These are phyloP conservation scores for Backusella sp. DNA, from an alignment of 192 early-diverging fungal species.

Conservation along the genomic window DNA sequence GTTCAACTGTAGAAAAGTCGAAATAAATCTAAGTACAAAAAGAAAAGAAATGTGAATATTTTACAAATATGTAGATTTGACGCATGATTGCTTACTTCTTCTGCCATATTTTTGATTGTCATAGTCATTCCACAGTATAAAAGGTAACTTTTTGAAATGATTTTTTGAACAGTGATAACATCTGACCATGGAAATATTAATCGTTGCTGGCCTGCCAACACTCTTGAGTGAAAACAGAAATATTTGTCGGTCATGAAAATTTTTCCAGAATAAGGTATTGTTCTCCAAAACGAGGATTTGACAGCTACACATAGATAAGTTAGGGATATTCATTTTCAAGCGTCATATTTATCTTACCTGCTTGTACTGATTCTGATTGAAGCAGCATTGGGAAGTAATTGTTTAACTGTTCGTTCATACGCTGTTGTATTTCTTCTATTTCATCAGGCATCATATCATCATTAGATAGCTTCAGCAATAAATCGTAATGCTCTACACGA, in stretches of 20 bases:
- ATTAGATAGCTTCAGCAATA: neutral
- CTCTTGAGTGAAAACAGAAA: slow-evolving; percentile 58
- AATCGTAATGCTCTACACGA: neutral
- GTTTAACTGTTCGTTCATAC: slow-evolving; percentile 38
- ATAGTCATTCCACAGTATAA: slow-evolving; percentile 46
- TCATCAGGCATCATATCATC: neutral
- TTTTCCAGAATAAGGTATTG: slow-evolving; percentile 54
- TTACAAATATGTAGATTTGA: no score
- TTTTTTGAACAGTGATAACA: slow-evolving; percentile 38
- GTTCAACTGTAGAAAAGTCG: slow-evolving; percentile 49
- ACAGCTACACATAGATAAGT: slow-evolving; percentile 27
- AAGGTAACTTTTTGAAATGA: slow-evolving; percentile 33
- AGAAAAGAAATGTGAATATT: neutral
- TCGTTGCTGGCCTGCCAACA: slow-evolving; percentile 46
- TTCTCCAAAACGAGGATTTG: slow-evolving; percentile 39
- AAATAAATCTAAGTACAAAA: slow-evolving; percentile 42
- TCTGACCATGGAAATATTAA: slow-evolving; percentile 58
- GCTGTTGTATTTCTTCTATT: slow-evolving; percentile 12
- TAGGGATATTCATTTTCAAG: neutral
- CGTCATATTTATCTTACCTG: slow-evolving; percentile 30
- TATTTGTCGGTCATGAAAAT: slow-evolving; percentile 63
- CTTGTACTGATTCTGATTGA: slow-evolving; percentile 44
- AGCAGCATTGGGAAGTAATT: slow-evolving; percentile 49
- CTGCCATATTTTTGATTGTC: slow-evolving; percentile 37
- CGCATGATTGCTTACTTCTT: slow-evolving; percentile 32